Evolutionary conservation across 768 basidiomycete genomes (phyloP), one percentile per base, ranked within the genome.

Genomic region (Lenzites betulinus): DNA sequence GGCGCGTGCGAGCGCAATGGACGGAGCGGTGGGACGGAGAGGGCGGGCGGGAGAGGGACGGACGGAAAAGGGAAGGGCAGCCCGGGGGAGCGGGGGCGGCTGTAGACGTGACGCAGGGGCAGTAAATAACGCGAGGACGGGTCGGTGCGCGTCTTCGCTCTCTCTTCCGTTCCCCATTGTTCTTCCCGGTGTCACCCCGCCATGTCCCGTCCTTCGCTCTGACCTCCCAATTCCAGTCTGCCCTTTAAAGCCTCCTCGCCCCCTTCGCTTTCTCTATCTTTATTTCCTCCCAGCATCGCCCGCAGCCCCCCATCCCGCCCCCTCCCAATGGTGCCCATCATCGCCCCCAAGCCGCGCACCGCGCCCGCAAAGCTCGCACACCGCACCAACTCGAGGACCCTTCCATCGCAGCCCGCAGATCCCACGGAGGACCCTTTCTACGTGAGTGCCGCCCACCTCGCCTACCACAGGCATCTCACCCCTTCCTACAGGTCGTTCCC

Each of bases 311-410:
- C 51, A 46, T 33, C 20, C 57, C 11, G 42, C 62, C 8, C 28
- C 38, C 46, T 47, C 59, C 42, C 65, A 63, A 79, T 79, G 77
- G 74, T 76, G 63, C 66, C 77, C 70, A 79, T 83, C 71, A 60
- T 78, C 67, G 74, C 78, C 16, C 77, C 79, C 23, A 69, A 72
- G 9, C 76, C 78, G 13, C 75, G 75, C 66, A 63, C 64, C 54
- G 72, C 74, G 26, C 62, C 33, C 68, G 15, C 55, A 25, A 52
- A 46, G 48, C 44, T 35, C 52, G 18, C 49, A 22, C 8, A 4
- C 18, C 53, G 41, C 30, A 23, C 59, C 8, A 35, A 50, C 1
- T 43, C 59, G 55, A 33, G 42, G 56, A 35, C 59, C 61, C 23
- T 16, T 69, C 67, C 63, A 70, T 64, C 71, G 69, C 60, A 61